A percentile compares a stretch with the other conserved stretches of the same genome.
These are phyloP conservation scores for Saraca asoca DNA, from an alignment of 331 rosid genomes.

Conservation along the genomic window DNA sequence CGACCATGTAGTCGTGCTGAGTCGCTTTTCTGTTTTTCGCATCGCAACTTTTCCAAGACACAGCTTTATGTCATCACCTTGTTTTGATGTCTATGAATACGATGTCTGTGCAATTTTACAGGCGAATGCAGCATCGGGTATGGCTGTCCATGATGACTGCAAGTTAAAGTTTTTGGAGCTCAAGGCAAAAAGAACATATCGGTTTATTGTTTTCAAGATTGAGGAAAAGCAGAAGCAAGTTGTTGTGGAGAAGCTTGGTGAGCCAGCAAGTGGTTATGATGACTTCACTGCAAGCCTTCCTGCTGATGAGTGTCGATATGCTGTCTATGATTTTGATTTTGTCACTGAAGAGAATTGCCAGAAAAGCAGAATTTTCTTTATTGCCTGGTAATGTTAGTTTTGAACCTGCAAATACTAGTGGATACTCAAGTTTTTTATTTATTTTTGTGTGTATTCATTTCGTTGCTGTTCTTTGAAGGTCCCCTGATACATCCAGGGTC, in stretches of 20 bases:
- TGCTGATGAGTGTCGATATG: conserved; percentile 66
- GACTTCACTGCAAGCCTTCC: conserved; percentile 66
- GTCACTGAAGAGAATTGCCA: conserved; percentile 61
- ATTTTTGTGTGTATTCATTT: background rate
- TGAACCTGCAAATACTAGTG: background rate
- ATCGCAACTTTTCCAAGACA: too few relatives aligned
- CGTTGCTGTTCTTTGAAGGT: conserved; percentile 46
- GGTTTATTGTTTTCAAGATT: conserved; percentile 61
- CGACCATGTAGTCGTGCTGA: too few relatives aligned
- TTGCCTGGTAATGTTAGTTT: conserved; percentile 52
- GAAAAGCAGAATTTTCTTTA: conserved; percentile 68
- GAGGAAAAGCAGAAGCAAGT: conserved; percentile 75
- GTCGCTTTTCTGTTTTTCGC: too few relatives aligned
- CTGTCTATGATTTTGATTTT: conserved; percentile 66
- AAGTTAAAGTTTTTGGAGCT: conserved; percentile 64
- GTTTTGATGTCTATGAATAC: background rate
- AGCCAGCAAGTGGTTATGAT: conserved; percentile 56
- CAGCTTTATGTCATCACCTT: too few relatives aligned
- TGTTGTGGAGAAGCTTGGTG: conserved; percentile 65
- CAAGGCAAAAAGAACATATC: conserved; percentile 62
- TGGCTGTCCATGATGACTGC: conserved; percentile 75
- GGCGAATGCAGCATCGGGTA: conserved; percentile 75
- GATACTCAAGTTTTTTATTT: background rate
- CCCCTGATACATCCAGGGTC: conserved; percentile 60
- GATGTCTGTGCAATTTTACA: conserved; percentile 29